phyloP scores from a whole-genome alignment of 371 early-diverging fungal genomes.

The Mortierella sp. region DNA sequence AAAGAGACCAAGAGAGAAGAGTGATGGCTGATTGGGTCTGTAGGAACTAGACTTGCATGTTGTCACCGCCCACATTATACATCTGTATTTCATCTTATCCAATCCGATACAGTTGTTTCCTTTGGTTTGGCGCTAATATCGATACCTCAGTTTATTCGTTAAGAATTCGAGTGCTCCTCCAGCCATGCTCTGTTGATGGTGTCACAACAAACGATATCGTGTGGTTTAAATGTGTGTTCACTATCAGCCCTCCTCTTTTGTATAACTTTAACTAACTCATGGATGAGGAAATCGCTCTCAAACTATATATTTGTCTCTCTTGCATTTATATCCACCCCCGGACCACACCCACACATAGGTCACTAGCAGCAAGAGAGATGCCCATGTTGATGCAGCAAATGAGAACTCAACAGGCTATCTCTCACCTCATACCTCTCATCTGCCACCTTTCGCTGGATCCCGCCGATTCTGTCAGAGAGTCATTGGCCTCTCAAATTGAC shows the following conservation, averaged over 20 bases:
- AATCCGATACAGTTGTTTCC: neutral
- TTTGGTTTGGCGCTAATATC: constrained; percentile 22
- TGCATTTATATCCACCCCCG: neutral
- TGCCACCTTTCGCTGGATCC: constrained; percentile 39
- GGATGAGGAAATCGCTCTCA: constrained; percentile 27
- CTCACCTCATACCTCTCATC: constrained; percentile 35
- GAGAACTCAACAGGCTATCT: constrained; percentile 31
- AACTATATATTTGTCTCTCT: neutral
- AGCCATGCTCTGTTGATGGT: constrained; percentile 15
- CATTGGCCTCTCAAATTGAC: constrained; percentile 47
- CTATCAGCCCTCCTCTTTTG: neutral
- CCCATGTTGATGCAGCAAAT: constrained; percentile 26
- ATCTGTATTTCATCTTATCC: neutral
- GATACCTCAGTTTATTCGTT: constrained; percentile 14
- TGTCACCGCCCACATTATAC: neutral
- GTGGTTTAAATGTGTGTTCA: constrained; percentile 12
- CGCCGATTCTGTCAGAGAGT: constrained; percentile 40
- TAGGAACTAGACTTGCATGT: neutral
- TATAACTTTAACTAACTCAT: constrained; percentile 9
- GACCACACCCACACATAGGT: constrained; percentile 15
- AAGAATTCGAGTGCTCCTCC: constrained; percentile 14
- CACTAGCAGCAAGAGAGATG: constrained; percentile 50
- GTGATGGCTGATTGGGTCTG: no score
- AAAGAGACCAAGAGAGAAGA: no score
- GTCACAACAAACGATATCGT: constrained; percentile 17